Percentiles rank a stretch among this genome's conserved stretches.
Evolutionary conservation across 2,329 filamentous ascomycete genomes (phyloP).

Genomic region (Tolypocladium cylindrosporum): DNA sequence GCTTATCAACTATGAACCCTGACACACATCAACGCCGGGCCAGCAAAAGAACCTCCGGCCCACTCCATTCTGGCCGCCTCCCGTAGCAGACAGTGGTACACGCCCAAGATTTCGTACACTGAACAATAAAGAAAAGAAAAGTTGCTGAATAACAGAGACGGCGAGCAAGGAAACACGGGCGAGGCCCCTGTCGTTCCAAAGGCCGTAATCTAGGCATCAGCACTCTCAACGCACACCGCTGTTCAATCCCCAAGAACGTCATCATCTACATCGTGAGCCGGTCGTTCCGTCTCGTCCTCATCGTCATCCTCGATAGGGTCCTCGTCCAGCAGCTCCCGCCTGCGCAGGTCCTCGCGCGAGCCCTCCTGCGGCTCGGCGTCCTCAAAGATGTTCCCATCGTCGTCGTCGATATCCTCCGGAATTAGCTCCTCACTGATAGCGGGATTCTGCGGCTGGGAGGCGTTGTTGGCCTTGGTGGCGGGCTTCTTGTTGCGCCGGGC

Average conservation of each 20-base stretch:
- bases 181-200: neutral
- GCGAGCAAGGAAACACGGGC: neutral
- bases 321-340: constrained; percentile 43
- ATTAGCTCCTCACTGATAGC: constrained; percentile 34
- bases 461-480: constrained; percentile 14
- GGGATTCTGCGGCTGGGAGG: constrained; percentile 19
- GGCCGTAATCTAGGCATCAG: neutral
- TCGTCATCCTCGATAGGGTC: constrained; percentile 29
- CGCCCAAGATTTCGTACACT: neutral
- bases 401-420: constrained; percentile 30
- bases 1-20: neutral
- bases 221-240: neutral
- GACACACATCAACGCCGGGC: constrained; percentile 3
- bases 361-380: constrained; percentile 47
- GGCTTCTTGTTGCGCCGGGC: constrained; percentile 32
- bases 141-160: neutral
- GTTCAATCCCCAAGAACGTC: constrained; percentile 34
- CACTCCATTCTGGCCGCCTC: constrained; percentile 1
- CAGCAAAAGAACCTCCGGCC: constrained; percentile 4
- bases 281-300: constrained; percentile 18
- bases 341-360: constrained; percentile 45
- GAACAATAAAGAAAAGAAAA: constrained; percentile 4
- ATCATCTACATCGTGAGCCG: constrained; percentile 30
- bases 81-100: neutral
- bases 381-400: constrained; percentile 32